These are phyloP conservation scores for Tulasnella sp. DNA, from an alignment of 768 basidiomycete species.

Conservation along the genomic window DNA sequence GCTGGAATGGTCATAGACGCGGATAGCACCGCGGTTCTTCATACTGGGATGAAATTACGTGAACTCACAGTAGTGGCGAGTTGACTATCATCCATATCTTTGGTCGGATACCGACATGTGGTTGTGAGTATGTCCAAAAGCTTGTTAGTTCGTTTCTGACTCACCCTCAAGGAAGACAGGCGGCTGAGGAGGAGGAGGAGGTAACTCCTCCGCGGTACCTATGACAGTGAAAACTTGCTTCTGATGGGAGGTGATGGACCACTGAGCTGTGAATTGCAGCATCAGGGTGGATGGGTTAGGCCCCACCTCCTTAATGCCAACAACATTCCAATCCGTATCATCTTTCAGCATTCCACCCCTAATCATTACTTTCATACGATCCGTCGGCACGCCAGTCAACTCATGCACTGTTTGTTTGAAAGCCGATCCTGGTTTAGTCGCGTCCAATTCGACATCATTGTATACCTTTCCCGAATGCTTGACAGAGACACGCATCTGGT, in stretches of 20 bases:
- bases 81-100: constrained; percentile 76
- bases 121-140: neutral
- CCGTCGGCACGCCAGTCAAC: constrained; percentile 72
- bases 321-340: constrained; percentile 73
- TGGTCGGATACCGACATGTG: constrained; percentile 4
- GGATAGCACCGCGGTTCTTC: too few relatives aligned
- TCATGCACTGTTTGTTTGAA: constrained; percentile 81
- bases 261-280: neutral
- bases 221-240: constrained; percentile 89
- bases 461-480: constrained; percentile 82
- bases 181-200: constrained; percentile 69
- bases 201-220: constrained; percentile 84
- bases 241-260: constrained; percentile 27
- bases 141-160: constrained; percentile 13
- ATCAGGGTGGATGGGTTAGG: neutral
- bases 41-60: neutral
- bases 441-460: constrained; percentile 52
- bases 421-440: constrained; percentile 47
- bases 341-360: constrained; percentile 55
- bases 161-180: constrained; percentile 76
- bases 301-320: constrained; percentile 66
- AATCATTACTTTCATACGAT: constrained; percentile 96
- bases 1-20: too few relatives aligned
- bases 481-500: constrained; percentile 47
- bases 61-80: constrained; percentile 63